phyloP scores from a whole-genome alignment of 768 basidiomycete species.

The Clathrus columnatus region DNA sequence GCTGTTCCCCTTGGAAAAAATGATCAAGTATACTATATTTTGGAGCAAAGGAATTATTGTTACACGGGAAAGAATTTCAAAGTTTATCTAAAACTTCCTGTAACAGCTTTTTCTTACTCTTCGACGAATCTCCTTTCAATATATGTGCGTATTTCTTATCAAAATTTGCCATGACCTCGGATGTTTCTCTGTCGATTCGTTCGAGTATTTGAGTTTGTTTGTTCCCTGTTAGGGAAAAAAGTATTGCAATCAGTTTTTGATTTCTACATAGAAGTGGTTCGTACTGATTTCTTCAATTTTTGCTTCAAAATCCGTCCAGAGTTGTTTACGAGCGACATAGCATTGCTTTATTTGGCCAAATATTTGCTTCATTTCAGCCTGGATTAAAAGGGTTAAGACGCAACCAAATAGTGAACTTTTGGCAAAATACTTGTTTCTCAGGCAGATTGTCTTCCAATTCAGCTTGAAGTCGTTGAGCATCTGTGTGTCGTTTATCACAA shows the following conservation, averaged over 20 bases:
- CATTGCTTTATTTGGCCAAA: conserved; percentile 5
- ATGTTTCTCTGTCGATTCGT: conserved; percentile 5
- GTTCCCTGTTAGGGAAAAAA: neutral
- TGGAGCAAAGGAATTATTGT: too few species aligned
- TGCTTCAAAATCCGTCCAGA: conserved; percentile 2
- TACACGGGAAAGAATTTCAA: too few species aligned
- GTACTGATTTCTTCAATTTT: conserved; percentile 3
- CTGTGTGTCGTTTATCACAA: conserved; percentile 5
- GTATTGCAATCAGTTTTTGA: neutral
- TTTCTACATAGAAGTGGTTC: neutral
- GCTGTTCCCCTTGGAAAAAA: too few species aligned
- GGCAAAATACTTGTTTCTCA: neutral
- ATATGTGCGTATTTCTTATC: conserved; percentile 3
- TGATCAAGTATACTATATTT: too few species aligned
- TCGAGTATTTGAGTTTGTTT: conserved; percentile 3
- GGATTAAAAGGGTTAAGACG: neutral
- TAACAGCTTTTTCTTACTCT: conserved; percentile 7
- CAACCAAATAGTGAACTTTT: neutral
- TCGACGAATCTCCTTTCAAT: conserved; percentile 2
- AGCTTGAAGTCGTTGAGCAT: conserved; percentile 1
- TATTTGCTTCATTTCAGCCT: conserved; percentile 3
- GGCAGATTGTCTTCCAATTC: neutral
- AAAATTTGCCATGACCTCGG: neutral
- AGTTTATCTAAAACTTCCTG: conserved; percentile 4
- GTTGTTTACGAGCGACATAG: neutral